phyloP scores from a whole-genome alignment of 164 flowering plant genomes.

The Warburgia ugandensis region DNA sequence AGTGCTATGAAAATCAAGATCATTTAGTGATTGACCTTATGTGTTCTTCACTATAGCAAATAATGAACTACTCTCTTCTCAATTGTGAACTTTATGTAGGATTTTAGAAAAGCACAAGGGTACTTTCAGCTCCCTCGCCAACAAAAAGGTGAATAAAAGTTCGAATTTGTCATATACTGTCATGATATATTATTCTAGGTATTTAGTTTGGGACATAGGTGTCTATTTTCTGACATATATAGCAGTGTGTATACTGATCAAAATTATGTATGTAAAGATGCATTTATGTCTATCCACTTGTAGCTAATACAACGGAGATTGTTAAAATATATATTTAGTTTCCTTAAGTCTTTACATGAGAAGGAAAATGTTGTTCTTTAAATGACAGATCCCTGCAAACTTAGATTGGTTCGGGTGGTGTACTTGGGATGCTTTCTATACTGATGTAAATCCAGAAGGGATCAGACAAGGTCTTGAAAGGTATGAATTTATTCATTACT shows the following conservation, averaged over 20 bases:
- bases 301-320: no score
- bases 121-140: constrained; percentile 44
- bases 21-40: background rate
- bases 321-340: background rate
- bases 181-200: background rate
- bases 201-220: background rate
- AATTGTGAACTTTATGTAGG: constrained; percentile 22
- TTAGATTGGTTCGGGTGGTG: constrained; percentile 88
- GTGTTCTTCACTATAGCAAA: background rate
- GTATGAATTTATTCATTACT: no score
- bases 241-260: no score
- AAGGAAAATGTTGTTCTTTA: constrained; percentile 2
- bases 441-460: constrained; percentile 45
- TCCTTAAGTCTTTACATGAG: background rate
- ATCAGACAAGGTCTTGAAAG: constrained; percentile 64
- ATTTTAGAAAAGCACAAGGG: constrained; percentile 53
- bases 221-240: background rate
- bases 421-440: constrained; percentile 86
- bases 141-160: constrained; percentile 41
- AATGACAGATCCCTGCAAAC: constrained; percentile 43
- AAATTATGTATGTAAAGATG: no score
- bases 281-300: no score
- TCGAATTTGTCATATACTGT: background rate
- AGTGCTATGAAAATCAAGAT: constrained; percentile 11
- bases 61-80: background rate